Evolutionary conservation across 2,329 filamentous ascomycete species (phyloP).

Genomic region (Sarocladium brachiariae): DNA sequence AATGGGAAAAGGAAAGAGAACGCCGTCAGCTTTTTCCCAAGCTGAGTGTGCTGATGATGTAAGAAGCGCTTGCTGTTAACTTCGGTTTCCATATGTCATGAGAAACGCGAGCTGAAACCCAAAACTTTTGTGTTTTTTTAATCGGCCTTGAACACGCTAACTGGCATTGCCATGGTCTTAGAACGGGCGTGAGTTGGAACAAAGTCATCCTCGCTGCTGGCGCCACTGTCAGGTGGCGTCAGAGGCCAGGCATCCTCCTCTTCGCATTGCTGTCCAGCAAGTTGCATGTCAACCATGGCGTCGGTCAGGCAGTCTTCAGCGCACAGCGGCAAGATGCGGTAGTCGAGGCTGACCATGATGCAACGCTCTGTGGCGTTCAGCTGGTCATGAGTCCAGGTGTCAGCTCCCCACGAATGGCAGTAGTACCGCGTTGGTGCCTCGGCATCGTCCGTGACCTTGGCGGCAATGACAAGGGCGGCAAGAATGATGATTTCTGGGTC

Average conservation of each 20-base stretch:
- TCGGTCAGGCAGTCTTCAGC: slow-evolving; percentile 49
- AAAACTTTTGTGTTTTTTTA: too few species aligned
- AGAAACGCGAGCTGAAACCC: not conserved
- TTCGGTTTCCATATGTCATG: not conserved
- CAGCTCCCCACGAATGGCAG: slow-evolving; percentile 44
- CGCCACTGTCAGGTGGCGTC: slow-evolving; percentile 22
- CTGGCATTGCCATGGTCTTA: slow-evolving; percentile 22
- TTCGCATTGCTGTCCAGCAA: slow-evolving; percentile 36
- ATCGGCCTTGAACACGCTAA: not conserved
- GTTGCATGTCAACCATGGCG: slow-evolving; percentile 57
- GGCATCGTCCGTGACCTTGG: slow-evolving; percentile 58
- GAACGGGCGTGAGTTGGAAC: slow-evolving; percentile 27
- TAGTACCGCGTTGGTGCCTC: slow-evolving; percentile 46
- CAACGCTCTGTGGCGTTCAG: slow-evolving; percentile 57
- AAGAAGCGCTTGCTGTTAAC: not conserved
- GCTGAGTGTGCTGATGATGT: not conserved
- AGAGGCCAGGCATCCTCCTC: slow-evolving; percentile 23
- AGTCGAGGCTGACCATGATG: slow-evolving; percentile 58
- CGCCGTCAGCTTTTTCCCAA: not conserved
- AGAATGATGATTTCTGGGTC: slow-evolving; percentile 57
- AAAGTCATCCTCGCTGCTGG: slow-evolving; percentile 22
- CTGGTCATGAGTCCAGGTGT: slow-evolving; percentile 53
- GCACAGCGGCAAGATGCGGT: slow-evolving; percentile 55
- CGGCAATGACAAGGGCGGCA: slow-evolving; percentile 55
- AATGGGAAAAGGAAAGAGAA: slow-evolving; percentile 1